Evolutionary conservation across 768 basidiomycete species (phyloP).

Genomic region (Trametes maxima): DNA sequence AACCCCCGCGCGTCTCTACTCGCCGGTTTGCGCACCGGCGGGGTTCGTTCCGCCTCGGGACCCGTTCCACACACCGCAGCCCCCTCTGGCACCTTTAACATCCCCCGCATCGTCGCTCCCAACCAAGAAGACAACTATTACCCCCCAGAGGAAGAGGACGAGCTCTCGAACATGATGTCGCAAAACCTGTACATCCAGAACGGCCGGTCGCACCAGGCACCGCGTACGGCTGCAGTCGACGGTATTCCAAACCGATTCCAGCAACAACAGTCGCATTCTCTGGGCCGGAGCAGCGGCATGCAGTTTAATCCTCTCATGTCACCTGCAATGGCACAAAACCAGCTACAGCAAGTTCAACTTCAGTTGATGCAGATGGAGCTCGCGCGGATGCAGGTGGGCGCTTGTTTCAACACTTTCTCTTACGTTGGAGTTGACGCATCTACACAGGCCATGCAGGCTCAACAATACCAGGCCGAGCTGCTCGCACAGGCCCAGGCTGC

Average conservation of each 20-base stretch:
- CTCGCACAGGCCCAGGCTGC: conserved; percentile 58
- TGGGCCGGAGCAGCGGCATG: conserved; percentile 53
- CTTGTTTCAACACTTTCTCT: not conserved
- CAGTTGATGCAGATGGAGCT: conserved; percentile 88
- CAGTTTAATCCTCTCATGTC: conserved; percentile 44
- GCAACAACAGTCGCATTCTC: conserved; percentile 57
- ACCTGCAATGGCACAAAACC: conserved; percentile 49
- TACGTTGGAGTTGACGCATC: conserved; percentile 5
- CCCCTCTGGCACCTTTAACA: conserved; percentile 61
- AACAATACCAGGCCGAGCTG: conserved; percentile 76
- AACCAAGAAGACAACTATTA: conserved; percentile 46
- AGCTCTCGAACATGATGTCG: conserved; percentile 57
- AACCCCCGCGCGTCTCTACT: conserved; percentile 81
- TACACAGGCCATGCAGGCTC: conserved; percentile 63
- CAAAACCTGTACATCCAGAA: conserved; percentile 54
- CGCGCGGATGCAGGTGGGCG: conserved; percentile 72
- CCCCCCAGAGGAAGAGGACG: conserved; percentile 61
- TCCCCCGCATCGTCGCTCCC: conserved; percentile 56
- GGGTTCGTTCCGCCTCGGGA: conserved; percentile 75
- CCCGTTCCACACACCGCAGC: conserved; percentile 69
- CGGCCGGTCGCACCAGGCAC: conserved; percentile 40
- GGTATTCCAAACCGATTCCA: conserved; percentile 66
- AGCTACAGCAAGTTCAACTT: conserved; percentile 72
- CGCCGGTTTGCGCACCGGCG: conserved; percentile 86
- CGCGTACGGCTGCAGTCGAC: conserved; percentile 76